phyloP scores from a whole-genome alignment of 208 protist species.

The Crithidia acanthocephali region DNA sequence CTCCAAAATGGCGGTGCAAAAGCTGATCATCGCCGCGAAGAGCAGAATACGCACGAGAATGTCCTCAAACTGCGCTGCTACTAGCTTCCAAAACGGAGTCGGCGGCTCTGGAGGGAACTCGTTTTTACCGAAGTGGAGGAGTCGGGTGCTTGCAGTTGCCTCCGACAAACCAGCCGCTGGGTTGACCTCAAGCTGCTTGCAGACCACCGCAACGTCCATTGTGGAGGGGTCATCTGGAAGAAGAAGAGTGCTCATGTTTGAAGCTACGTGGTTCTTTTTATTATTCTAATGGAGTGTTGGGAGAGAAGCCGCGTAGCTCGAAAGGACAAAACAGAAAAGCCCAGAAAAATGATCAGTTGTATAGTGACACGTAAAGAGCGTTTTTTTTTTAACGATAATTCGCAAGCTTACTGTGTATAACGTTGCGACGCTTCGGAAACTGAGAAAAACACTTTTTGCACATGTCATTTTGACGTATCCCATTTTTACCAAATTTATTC shows the following conservation, averaged over 20 bases:
- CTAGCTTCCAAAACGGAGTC: conserved; percentile 82
- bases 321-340: no score
- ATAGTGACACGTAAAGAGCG: no score
- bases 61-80: conserved; percentile 92
- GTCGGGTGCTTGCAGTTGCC: conserved; percentile 49
- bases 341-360: no score
- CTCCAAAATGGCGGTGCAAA: conserved; percentile 80
- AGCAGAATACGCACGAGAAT: conserved; percentile 90
- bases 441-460: no score
- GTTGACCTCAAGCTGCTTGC: conserved; percentile 22
- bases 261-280: no score
- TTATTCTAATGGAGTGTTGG: no score
- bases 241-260: conserved; percentile 20
- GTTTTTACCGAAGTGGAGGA: conserved; percentile 69
- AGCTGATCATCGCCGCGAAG: conserved; percentile 77
- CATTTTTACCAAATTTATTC: no score
- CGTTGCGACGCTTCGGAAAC: no score
- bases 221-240: conserved; percentile 33
- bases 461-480: no score
- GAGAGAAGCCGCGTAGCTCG: no score
- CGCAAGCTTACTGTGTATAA: no score
- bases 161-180: conserved; percentile 8
- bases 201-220: conserved; percentile 23
- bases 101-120: conserved; percentile 55
- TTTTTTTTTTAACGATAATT: no score